Evolutionary conservation across 257 asterid species (phyloP), one percentile per base, ranked within the genome.

Genomic region (Datura wrightii): DNA sequence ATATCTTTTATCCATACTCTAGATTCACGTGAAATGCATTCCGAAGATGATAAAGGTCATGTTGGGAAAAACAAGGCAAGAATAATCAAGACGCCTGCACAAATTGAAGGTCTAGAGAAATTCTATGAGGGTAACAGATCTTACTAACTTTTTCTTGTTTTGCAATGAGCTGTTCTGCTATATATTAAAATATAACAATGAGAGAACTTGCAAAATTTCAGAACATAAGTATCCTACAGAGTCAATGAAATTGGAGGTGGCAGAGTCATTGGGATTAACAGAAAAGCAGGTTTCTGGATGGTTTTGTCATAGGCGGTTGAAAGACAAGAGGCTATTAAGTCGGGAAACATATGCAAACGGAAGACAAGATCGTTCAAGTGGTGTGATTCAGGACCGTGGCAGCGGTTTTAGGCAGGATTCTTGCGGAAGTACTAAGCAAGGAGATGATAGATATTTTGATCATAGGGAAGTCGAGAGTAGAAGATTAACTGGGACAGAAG

Each of bases 261-360:
- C 97, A 2, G 90, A 87, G 90, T 86, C 95, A 59, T 87, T 92
- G 70, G 98, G 98, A 48, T 87, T 97, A 92, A 91, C 99, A 15
- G 99, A 97, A 86, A 97, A 94, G 90, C 99, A 95, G 90, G 92
- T 97, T 60, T 92, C 98, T 9, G 98, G 97, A 55, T 97, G 99
- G 99, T 97, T 97, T 90, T 97, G 99, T 83, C 98, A 97, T 87
- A 89, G 98, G 80, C 92, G 98, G 90, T 88, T 95, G 89, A 95
- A 94, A 87, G 98, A 95, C 89, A 95, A 97, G 92, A 93, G 85
- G 85, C 50, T 90, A 85, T 36, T 63, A 66, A 86, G 84, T 80
- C 95, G 90, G 36, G 93, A 91, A 80, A 88, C 79, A 69, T 14
- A 86, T 83, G 86, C 83, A 83, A 83, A 79, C 67, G 91, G 91